Evolutionary conservation across 129 eudicot species (phyloP).

Genomic region (Ambrosia trifida): DNA sequence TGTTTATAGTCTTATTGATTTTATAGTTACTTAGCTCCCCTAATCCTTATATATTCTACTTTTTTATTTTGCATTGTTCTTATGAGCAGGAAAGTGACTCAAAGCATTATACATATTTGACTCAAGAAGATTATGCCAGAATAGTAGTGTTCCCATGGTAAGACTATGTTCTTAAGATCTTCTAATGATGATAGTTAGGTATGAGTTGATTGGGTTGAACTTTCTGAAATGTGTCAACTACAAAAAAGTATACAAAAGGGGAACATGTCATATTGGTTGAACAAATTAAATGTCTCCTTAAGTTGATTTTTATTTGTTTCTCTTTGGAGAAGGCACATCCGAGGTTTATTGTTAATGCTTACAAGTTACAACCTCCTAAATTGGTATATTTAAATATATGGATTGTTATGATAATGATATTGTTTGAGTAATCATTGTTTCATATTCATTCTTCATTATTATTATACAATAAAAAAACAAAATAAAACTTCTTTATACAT

Average conservation of each 20-base stretch:
- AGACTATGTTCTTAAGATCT: conserved; percentile 22
- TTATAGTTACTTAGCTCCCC: too few species aligned
- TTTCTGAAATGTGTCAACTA: neutral
- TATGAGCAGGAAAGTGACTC: conserved; percentile 58
- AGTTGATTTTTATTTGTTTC: neutral
- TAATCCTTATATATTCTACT: neutral
- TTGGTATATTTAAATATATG: neutral
- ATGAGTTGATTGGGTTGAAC: neutral
- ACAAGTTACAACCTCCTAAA: conserved; percentile 4
- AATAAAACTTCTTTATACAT: neutral
- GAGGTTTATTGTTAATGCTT: neutral
- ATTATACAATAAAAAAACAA: neutral
- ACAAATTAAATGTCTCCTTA: neutral
- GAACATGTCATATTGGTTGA: neutral
- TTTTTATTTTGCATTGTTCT: conserved; percentile 10
- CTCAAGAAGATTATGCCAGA: conserved; percentile 60
- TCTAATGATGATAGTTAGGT: neutral
- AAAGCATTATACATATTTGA: conserved; percentile 85
- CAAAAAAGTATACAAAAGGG: neutral
- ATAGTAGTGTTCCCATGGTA: conserved; percentile 92
- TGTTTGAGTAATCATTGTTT: neutral
- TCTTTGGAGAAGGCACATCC: neutral
- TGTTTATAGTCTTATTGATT: too few species aligned
- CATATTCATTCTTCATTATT: neutral
- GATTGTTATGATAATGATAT: neutral